These are phyloP conservation scores for Bonnemaisonia californica DNA, from an alignment of 31 red algal species.

Conservation along the genomic window DNA sequence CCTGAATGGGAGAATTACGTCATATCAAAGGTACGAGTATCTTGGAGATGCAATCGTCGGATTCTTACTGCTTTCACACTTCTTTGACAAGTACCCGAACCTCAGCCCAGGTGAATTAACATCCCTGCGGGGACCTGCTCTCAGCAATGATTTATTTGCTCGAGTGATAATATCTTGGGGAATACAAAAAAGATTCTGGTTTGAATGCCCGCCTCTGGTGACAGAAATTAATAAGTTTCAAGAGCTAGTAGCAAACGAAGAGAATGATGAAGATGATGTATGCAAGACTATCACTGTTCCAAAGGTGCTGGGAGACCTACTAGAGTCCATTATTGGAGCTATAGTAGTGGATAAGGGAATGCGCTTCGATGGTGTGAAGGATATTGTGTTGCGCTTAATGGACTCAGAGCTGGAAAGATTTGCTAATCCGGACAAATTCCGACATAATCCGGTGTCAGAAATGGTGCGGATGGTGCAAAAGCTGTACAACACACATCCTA, in stretches of 20 bases:
- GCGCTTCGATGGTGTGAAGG: slow-evolving; percentile 56
- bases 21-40: slow-evolving; percentile 83
- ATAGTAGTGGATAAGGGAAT: slow-evolving; percentile 80
- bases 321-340: slow-evolving; percentile 81
- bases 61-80: slow-evolving; percentile 60
- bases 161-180: slow-evolving; percentile 56
- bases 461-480: slow-evolving; percentile 59
- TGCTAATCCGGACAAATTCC: slow-evolving; percentile 63
- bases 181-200: slow-evolving; percentile 76
- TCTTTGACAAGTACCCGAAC: slow-evolving; percentile 60
- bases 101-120: slow-evolving; percentile 75
- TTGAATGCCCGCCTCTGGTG: slow-evolving; percentile 39
- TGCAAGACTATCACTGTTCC: slow-evolving; percentile 69
- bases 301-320: slow-evolving; percentile 80
- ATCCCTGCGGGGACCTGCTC: slow-evolving; percentile 58
- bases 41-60: slow-evolving; percentile 84
- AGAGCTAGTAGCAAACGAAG: slow-evolving; percentile 53
- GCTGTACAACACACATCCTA: slow-evolving; percentile 27
- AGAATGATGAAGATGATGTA: slow-evolving; percentile 65
- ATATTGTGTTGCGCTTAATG: slow-evolving; percentile 50
- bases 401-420: slow-evolving; percentile 61
- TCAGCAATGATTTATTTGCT: slow-evolving; percentile 84
- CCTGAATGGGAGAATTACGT: slow-evolving; percentile 43
- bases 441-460: slow-evolving; percentile 54
- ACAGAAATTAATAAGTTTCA: slow-evolving; percentile 60